Evolutionary conservation across 2,329 filamentous ascomycete genomes (phyloP).

Genomic region (Ceratocystis eucalypticola): DNA sequence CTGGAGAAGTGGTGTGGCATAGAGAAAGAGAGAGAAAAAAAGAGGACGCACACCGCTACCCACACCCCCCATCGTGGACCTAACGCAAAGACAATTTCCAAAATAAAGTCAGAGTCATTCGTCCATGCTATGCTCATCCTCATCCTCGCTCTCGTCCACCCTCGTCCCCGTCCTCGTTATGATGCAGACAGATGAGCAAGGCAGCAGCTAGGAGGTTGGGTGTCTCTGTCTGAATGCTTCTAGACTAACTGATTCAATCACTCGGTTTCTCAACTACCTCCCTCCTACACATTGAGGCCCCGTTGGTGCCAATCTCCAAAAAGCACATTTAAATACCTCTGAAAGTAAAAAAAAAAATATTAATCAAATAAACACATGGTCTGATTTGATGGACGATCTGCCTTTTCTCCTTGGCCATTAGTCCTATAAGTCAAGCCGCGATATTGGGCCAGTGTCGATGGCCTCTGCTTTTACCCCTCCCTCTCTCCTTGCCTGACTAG

Average conservation of each 20-base stretch:
- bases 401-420: not conserved
- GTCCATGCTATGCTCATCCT: too few species aligned
- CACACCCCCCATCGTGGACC: not conserved
- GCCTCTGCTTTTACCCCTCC: not conserved
- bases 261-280: not conserved
- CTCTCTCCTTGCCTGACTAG: not conserved
- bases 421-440: not conserved
- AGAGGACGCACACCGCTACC: not conserved
- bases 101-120: too few species aligned
- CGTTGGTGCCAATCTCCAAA: not conserved
- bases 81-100: not conserved
- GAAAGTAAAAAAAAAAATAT: too few species aligned
- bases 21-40: not conserved
- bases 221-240: too few species aligned
- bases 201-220: not conserved
- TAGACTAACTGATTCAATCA: not conserved
- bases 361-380: not conserved
- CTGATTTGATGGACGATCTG: constrained; percentile 2
- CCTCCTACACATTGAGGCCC: not conserved
- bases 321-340: not conserved
- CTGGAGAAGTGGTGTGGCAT: not conserved
- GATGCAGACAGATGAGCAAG: not conserved
- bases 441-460: not conserved
- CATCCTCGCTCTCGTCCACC: not conserved
- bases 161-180: not conserved